Conservation (phyloP, 345 rosid species). For the Eutrema yunnanense region DNA sequence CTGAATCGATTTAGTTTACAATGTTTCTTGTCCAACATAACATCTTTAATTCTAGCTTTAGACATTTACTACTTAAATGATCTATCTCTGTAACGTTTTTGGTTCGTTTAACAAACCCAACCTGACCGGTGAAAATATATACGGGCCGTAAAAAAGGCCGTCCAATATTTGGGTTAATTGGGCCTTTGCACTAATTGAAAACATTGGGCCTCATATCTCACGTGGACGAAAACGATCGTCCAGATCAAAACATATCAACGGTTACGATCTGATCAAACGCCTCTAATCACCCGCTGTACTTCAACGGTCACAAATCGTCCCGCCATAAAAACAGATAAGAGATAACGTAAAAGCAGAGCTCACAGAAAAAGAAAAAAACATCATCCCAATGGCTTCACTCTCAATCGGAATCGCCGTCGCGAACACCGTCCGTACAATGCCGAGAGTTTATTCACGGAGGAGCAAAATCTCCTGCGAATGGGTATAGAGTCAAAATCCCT, state of each 20-base stretch:
- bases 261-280: background rate
- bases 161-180: background rate
- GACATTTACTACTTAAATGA: too few relatives aligned
- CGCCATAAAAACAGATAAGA: slow-evolving; percentile 29
- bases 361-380: background rate
- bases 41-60: too few relatives aligned
- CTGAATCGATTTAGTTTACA: too few relatives aligned
- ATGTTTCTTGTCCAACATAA: too few relatives aligned
- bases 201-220: background rate
- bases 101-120: background rate
- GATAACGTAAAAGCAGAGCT: slow-evolving; percentile 25
- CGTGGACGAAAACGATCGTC: background rate
- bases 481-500: slow-evolving; percentile 32
- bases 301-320: slow-evolving; percentile 26
- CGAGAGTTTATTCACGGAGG: slow-evolving; percentile 1
- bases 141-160: slow-evolving; percentile 1
- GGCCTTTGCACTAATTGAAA: background rate
- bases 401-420: slow-evolving; percentile 40
- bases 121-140: background rate
- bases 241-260: slow-evolving; percentile 12
- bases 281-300: background rate
- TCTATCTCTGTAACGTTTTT: too few relatives aligned
- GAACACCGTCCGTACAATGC: slow-evolving; percentile 30
- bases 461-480: slow-evolving; percentile 59
- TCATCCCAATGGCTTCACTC: slow-evolving; percentile 48